Conservation (phyloP, 2,329 filamentous ascomycete genomes). For the Colletotrichum higginsianum region DNA sequence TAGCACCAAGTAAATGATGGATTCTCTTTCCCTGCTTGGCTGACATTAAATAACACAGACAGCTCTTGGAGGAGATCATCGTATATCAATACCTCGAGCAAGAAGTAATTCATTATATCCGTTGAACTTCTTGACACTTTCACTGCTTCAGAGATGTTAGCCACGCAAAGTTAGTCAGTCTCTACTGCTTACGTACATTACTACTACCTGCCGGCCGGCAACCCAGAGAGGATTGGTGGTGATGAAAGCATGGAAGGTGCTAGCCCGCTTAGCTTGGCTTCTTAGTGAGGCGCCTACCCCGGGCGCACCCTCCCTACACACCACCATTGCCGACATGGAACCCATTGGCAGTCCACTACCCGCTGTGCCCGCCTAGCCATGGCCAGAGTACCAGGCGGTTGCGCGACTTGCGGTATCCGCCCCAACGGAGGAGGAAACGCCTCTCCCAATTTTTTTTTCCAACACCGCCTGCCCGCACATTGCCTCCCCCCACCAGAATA, state of each 20-base stretch:
- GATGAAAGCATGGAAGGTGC: slow-evolving; percentile 6
- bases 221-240: neutral
- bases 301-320: neutral
- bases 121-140: neutral
- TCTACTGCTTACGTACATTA: too few species aligned
- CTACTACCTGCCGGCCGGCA: neutral
- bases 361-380: slow-evolving; percentile 24
- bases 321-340: slow-evolving; percentile 1
- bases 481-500: slow-evolving; percentile 42
- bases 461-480: slow-evolving; percentile 1
- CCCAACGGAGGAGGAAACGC: slow-evolving; percentile 37
- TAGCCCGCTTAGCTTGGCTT: neutral
- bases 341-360: slow-evolving; percentile 21
- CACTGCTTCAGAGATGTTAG: neutral
- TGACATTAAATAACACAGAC: neutral
- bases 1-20: neutral
- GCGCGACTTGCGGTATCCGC: slow-evolving; percentile 32
- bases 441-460: slow-evolving; percentile 39
- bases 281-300: neutral
- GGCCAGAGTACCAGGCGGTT: slow-evolving; percentile 34
- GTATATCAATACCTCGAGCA: neutral
- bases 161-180: too few species aligned
- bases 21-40: neutral
- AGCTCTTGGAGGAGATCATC: neutral
- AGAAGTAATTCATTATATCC: neutral